Conservation (phyloP, 371 early-diverging fungal genomes). For the Mortierella sp. region DNA sequence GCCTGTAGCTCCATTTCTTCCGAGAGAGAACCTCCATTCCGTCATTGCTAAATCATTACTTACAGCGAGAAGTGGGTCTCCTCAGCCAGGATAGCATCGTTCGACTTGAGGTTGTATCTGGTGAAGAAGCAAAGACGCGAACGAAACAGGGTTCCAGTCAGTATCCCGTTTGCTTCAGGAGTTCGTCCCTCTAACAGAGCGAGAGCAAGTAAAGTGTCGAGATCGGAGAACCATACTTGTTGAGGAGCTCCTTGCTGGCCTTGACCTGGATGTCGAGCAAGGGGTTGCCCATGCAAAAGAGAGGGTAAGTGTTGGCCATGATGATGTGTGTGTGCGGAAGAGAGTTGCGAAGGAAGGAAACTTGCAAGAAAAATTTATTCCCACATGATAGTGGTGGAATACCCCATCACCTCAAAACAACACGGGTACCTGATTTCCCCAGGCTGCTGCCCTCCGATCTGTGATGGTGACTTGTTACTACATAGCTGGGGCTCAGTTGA, state of each 20-base stretch:
- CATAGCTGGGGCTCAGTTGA: too few species aligned
- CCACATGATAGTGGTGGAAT: too few species aligned
- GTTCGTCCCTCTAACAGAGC: too few species aligned
- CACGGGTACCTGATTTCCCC: too few species aligned
- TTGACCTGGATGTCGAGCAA: constrained; percentile 94
- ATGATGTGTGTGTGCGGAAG: background rate
- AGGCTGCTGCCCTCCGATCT: too few species aligned
- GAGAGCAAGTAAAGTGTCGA: too few species aligned
- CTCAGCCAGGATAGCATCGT: constrained; percentile 95
- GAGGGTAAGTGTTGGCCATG: constrained; percentile 28
- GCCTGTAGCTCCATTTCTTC: too few species aligned
- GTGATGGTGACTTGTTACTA: too few species aligned
- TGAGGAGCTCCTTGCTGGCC: constrained; percentile 76
- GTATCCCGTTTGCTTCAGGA: too few species aligned
- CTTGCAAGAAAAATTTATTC: background rate
- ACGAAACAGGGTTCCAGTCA: too few species aligned
- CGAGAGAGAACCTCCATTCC: too few species aligned
- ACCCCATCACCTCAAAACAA: too few species aligned
- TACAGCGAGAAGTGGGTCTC: constrained; percentile 86
- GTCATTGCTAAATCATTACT: constrained; percentile 27
- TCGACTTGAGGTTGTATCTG: constrained; percentile 84
- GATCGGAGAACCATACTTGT: constrained; percentile 65
- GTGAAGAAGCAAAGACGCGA: background rate
- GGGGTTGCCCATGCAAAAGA: constrained; percentile 91
- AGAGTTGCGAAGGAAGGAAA: constrained; percentile 1